Percentiles rank a stretch among this genome's conserved stretches.
Conservation (phyloP, 2,329 filamentous ascomycete genomes). For the Aspergillus quadricinctus region DNA sequence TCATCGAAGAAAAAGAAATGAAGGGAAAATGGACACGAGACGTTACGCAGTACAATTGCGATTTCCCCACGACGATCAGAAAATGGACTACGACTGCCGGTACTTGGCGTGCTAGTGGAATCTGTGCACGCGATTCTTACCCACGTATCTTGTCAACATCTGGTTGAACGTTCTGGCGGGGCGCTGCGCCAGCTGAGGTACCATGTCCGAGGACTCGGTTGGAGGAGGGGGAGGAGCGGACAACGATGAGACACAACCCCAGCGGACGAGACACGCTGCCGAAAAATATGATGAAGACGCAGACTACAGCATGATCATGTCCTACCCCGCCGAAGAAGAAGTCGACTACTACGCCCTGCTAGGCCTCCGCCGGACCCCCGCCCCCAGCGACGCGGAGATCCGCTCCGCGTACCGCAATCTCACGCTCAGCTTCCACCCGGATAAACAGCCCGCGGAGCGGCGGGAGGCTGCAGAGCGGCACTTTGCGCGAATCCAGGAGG, state of each 20-base stretch:
- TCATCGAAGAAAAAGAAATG: not conserved
- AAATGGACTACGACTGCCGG: not conserved
- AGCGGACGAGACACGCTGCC: not conserved
- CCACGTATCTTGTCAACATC: no score
- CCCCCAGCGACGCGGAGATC: slow-evolving; percentile 39
- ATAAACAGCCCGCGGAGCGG: slow-evolving; percentile 40
- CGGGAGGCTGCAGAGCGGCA: slow-evolving; percentile 34
- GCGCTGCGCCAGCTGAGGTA: not conserved
- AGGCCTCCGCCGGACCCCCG: slow-evolving; percentile 35
- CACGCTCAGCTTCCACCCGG: slow-evolving; percentile 43
- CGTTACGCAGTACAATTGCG: not conserved
- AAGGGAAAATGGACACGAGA: not conserved
- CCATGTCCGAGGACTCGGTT: not conserved
- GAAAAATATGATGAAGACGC: slow-evolving; percentile 8
- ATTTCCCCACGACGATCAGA: not conserved
- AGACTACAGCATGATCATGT: slow-evolving; percentile 23
- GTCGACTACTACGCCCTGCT: slow-evolving; percentile 44
- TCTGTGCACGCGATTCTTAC: not conserved
- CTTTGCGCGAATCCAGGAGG: slow-evolving; percentile 37
- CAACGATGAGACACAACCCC: not conserved
- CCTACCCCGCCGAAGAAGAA: slow-evolving; percentile 26
- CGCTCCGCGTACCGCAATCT: slow-evolving; percentile 42
- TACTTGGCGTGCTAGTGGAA: not conserved
- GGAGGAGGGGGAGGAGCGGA: not conserved
- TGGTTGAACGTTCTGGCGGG: not conserved